Evolutionary conservation across 768 basidiomycete genomes (phyloP).

Genomic region (Hericium coralloides): DNA sequence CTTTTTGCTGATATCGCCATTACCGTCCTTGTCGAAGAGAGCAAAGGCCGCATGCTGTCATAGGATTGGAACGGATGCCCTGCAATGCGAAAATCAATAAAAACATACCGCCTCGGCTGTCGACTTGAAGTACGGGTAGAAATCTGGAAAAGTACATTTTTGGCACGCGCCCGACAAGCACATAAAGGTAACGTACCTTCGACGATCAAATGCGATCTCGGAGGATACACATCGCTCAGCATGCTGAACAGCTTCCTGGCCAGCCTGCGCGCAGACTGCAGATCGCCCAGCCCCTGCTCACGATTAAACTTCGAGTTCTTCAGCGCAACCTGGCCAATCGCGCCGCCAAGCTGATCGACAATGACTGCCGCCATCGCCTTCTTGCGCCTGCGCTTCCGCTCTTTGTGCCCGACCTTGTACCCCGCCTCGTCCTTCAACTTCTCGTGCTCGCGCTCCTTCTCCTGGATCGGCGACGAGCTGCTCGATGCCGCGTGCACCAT

Average conservation of each 20-base stretch:
- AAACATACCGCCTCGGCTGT: conserved; percentile 59
- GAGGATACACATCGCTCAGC: conserved; percentile 50
- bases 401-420: conserved; percentile 16
- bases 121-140: conserved; percentile 66
- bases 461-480: conserved; percentile 3
- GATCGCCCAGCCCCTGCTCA: conserved; percentile 41
- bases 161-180: background rate
- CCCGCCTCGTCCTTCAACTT: conserved; percentile 5
- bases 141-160: conserved; percentile 37
- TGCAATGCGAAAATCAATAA: background rate
- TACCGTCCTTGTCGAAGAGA: conserved; percentile 74
- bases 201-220: conserved; percentile 52
- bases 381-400: conserved; percentile 32
- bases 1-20: conserved; percentile 66
- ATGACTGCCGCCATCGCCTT: conserved; percentile 57
- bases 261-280: conserved; percentile 56
- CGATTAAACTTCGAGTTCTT: conserved; percentile 56
- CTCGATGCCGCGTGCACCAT: background rate
- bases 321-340: conserved; percentile 61
- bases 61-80: background rate
- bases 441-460: conserved; percentile 1
- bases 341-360: conserved; percentile 61
- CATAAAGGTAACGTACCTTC: conserved; percentile 38
- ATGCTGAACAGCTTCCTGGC: conserved; percentile 61
- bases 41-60: conserved; percentile 55